Conservation (phyloP, 129 eudicot species). For the Helianthus annuus region DNA sequence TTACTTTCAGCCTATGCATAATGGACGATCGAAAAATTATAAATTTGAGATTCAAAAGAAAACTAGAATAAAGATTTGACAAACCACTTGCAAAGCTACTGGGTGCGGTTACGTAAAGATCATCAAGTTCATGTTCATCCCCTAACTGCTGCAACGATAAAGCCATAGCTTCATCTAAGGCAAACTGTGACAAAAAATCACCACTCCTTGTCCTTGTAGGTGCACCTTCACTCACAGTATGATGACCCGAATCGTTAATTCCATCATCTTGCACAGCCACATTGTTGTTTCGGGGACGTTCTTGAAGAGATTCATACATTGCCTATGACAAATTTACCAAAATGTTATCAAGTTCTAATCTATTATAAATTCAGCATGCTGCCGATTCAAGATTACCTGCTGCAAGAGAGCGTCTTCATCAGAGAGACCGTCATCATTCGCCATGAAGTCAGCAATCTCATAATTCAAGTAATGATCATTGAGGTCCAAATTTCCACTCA, state of each 20-base stretch:
- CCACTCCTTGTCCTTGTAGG: constrained; percentile 26
- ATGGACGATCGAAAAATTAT: too few relatives aligned
- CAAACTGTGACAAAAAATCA: constrained; percentile 49
- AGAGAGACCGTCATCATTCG: constrained; percentile 56
- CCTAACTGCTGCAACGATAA: constrained; percentile 73
- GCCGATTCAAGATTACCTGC: constrained; percentile 45
- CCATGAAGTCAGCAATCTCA: constrained; percentile 54
- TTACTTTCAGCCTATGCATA: too few relatives aligned
- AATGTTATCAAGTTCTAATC: not conserved
- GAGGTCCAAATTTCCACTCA: constrained; percentile 41
- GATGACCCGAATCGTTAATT: constrained; percentile 28
- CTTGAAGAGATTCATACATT: constrained; percentile 56
- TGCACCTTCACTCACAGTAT: constrained; percentile 44
- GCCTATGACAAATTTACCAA: constrained; percentile 43
- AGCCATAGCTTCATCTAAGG: constrained; percentile 85
- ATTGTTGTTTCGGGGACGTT: constrained; percentile 30
- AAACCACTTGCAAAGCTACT: constrained; percentile 47
- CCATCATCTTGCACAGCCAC: constrained; percentile 30
- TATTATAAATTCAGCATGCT: not conserved
- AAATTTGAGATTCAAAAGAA: not conserved
- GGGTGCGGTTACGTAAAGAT: constrained; percentile 39
- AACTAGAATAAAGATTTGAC: constrained; percentile 12
- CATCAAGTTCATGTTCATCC: constrained; percentile 50
- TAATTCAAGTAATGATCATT: constrained; percentile 36
- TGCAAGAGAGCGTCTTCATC: constrained; percentile 64